Conservation (phyloP, 768 basidiomycete species). For the Trametes elegans region DNA sequence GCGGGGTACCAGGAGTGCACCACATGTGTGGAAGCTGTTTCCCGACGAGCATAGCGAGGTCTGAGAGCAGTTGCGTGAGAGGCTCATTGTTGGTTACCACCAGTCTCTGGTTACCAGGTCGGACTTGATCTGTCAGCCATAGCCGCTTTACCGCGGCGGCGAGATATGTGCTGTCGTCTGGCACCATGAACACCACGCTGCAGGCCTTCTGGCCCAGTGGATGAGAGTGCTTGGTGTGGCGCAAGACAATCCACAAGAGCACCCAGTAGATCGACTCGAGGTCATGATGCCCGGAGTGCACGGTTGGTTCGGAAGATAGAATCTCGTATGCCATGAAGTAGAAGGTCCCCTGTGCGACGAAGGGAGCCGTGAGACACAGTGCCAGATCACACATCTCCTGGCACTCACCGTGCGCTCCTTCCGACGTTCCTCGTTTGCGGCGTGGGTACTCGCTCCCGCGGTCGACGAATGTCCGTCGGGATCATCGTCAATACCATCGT, state of each 20-base stretch:
- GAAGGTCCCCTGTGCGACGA: background rate
- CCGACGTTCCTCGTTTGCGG: background rate
- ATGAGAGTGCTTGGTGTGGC: background rate
- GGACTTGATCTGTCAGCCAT: too few relatives aligned
- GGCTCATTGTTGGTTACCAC: too few relatives aligned
- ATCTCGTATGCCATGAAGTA: background rate
- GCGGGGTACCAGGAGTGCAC: background rate
- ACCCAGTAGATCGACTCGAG: constrained; percentile 9
- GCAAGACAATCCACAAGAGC: constrained; percentile 8
- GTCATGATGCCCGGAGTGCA: background rate
- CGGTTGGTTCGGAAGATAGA: background rate
- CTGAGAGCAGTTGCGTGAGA: background rate
- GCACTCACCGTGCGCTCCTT: too few relatives aligned
- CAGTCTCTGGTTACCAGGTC: too few relatives aligned
- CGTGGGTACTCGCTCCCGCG: background rate
- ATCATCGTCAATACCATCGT: background rate
- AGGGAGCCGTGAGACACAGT: background rate
- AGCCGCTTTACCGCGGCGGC: too few relatives aligned
- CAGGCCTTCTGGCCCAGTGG: background rate
- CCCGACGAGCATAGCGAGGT: background rate
- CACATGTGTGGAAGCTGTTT: too few relatives aligned
- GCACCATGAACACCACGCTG: background rate
- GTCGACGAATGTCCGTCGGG: background rate
- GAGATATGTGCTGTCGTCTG: too few relatives aligned
- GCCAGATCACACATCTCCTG: background rate